Base-by-base conservation (phyloP, 2,329 filamentous ascomycete species). In the Sphaerulina musiva region DNA sequence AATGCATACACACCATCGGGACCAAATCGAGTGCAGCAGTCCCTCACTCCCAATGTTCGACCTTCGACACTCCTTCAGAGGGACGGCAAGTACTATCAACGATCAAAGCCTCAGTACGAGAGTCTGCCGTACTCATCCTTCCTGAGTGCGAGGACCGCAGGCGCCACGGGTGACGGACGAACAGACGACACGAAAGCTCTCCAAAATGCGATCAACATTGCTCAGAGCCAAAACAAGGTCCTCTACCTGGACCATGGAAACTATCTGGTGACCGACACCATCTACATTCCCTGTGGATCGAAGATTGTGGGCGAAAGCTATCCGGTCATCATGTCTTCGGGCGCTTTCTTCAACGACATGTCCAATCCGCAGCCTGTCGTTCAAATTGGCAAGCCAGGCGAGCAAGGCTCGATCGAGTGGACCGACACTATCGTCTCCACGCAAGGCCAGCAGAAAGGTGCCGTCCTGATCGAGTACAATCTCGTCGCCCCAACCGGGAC, bases 221-320 rank as follows among this genome's bases (percentile, higher is more conserved):
- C 81, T 3, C 74, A 73, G 40, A 44, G 53, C 6, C 56, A 61
- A 34, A 53, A 60, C 51, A 78, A 86, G 62, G 71, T 92, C 58
- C 78, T 88, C 54, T 91, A 84, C 73, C 85, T 92, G 61, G 85
- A 89, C 65, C 83, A 86, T 64, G 87, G 87, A 51, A 80, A 84
- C 47, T 89, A 91, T 69, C 70, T 87, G 51, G 74, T 91, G 62
- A 83, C 80, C 42, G 54, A 42, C 43, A 91, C 87, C 1, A 74
- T 91, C 69, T 79, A 80, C 61, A 78, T 91, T 7, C 87, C 87
- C 54, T 61, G 67, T 1, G 74, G 74, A 10, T 74, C 78, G 9
- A 79, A 75, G 58, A 80, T 87, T 53, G 75, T 83, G 2, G 84
- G 84, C 11, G 82, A 86, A 61, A 75, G 74, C 2, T 77, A 78